Conservation (phyloP, 805 yeast species). For the Ascoidea asiatica region DNA sequence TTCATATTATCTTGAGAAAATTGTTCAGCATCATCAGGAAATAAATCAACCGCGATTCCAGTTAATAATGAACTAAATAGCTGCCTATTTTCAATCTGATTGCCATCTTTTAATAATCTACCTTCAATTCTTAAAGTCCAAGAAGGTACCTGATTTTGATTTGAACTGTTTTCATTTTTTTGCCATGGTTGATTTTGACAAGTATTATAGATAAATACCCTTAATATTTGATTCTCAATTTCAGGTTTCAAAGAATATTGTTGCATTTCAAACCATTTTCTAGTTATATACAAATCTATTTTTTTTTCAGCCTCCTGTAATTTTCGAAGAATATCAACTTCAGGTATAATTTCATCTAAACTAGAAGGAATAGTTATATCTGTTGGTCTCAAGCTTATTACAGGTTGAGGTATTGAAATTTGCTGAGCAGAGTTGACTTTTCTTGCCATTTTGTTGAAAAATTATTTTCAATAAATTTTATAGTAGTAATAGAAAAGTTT, state of each 20-base stretch:
- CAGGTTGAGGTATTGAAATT: constrained; percentile 7
- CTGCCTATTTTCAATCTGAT: constrained; percentile 33
- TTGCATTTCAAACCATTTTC: constrained; percentile 77
- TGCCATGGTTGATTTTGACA: constrained; percentile 90
- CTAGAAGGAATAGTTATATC: constrained; percentile 36
- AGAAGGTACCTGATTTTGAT: too few species aligned
- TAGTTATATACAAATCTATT: constrained; percentile 67
- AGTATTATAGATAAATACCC: constrained; percentile 74
- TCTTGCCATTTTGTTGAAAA: too few species aligned
- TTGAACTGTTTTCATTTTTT: constrained; percentile 18
- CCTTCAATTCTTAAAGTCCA: constrained; percentile 94
- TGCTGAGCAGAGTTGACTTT: too few species aligned
- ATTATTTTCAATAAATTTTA: too few species aligned
- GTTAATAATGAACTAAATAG: constrained; percentile 72
- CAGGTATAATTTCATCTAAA: constrained; percentile 39
- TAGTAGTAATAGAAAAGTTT: too few species aligned
- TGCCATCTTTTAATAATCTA: constrained; percentile 42
- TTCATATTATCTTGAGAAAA: constrained; percentile 13
- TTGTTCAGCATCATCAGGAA: constrained; percentile 11
- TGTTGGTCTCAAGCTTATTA: constrained; percentile 28
- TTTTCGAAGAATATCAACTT: constrained; percentile 57
- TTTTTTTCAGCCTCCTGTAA: constrained; percentile 71
- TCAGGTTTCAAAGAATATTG: constrained; percentile 38
- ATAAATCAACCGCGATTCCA: constrained; percentile 72
- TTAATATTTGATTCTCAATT: constrained; percentile 43